Evolutionary conservation across 1,284 basidiomycete genomes (phyloP), one percentile per base, ranked within the genome.

Genomic region (Pseudozyma sp.): DNA sequence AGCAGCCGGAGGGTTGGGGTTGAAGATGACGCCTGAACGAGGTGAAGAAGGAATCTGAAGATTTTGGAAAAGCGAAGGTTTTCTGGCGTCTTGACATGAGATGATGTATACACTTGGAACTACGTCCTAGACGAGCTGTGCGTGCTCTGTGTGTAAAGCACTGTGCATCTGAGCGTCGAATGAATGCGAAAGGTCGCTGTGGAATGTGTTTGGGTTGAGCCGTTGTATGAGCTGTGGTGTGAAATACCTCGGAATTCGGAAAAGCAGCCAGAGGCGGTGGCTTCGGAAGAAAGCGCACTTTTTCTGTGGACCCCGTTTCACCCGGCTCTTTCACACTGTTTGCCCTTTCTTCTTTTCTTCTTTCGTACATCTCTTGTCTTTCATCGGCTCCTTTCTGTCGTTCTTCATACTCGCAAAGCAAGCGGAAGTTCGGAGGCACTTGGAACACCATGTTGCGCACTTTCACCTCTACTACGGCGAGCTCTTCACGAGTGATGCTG

Each of bases 11-110:
- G 48, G 48, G 35, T 19, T 56, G 19, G 68, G 62, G 19, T 49
- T 70, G 59, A 49, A 34, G 5, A 71, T 61, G 62, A 64, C 59
- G n/a, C 44, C 39, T 35, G 63, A 35, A 38, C 51, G 9, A 44
- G 38, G 2, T 3, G 16, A 18, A 2, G 16, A 18, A 16, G 43
- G 45, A 39, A 35, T 31, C 6, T 31, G 3, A 31, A 31, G 3
- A 31, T 31, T 31, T 31, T n/a, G n/a, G n/a, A n/a, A n/a, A n/a
- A n/a, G n/a, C n/a, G n/a, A n/a, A n/a, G n/a, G n/a, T n/a, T n/a
- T n/a, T n/a, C n/a, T n/a, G n/a, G n/a, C n/a, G n/a, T n/a, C n/a
- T n/a, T n/a, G n/a, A n/a, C n/a, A n/a, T n/a, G n/a, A n/a, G n/a
- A n/a, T n/a, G n/a, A n/a, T n/a, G n/a, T n/a, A n/a, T n/a, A n/a